Evolutionary conservation across 139 green algal genomes (phyloP).

Genomic region (Asterochloris sp.): DNA sequence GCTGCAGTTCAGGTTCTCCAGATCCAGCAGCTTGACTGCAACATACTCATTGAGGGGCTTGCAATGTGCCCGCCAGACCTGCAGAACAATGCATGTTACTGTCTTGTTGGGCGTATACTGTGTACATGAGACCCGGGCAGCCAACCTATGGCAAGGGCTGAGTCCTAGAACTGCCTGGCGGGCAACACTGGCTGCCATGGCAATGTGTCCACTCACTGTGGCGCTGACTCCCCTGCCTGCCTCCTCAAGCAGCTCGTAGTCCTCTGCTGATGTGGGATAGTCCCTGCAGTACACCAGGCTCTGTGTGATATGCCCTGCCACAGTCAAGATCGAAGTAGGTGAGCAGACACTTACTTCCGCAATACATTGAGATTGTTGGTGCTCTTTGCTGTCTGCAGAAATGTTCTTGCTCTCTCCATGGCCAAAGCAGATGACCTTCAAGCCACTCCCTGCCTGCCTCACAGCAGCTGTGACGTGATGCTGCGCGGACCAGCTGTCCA

Average conservation of each 20-base stretch:
- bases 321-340: not conserved
- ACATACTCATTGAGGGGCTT: slow-evolving; percentile 70
- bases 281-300: slow-evolving; percentile 23
- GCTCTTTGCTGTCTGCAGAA: not conserved
- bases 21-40: slow-evolving; percentile 94
- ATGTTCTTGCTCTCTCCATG: not conserved
- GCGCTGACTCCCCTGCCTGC: slow-evolving; percentile 89
- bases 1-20: slow-evolving; percentile 89
- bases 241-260: slow-evolving; percentile 92
- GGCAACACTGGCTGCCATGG: no score
- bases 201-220: slow-evolving; percentile 56
- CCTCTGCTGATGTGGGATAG: slow-evolving; percentile 70
- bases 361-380: not conserved
- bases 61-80: slow-evolving; percentile 84
- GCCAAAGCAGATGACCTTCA: not conserved
- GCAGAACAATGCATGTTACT: not conserved
- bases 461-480: not conserved
- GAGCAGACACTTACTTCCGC: not conserved
- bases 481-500: not conserved
- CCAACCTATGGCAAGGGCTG: no score
- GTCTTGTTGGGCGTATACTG: no score
- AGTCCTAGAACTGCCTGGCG: no score
- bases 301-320: not conserved
- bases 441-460: not conserved
- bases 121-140: no score